Evolutionary conservation across 768 basidiomycete genomes (phyloP).

Genomic region (Suillus clintonianus): DNA sequence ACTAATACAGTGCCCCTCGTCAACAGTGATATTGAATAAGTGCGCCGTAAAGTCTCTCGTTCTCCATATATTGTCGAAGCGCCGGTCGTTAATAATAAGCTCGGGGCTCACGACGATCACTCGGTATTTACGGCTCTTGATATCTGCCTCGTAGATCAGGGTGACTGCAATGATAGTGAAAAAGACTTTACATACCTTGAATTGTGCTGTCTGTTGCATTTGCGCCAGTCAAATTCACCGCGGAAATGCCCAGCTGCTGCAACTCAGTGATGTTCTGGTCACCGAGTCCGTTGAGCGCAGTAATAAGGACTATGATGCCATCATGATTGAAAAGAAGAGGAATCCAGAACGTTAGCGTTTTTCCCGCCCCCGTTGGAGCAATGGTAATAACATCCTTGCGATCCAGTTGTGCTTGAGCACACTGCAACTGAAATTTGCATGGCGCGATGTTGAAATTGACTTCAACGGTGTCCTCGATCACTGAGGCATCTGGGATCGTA

Average conservation of each 20-base stretch:
- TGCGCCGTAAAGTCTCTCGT: background rate
- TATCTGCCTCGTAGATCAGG: background rate
- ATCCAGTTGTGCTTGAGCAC: background rate
- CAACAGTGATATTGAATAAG: slow-evolving; percentile 4
- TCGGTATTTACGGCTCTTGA: slow-evolving; percentile 12
- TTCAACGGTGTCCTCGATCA: background rate
- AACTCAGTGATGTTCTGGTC: background rate
- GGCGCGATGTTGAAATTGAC: background rate
- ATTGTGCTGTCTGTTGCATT: background rate
- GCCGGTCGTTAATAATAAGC: slow-evolving; percentile 27
- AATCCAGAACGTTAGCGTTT: slow-evolving; percentile 13
- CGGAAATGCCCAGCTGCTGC: background rate
- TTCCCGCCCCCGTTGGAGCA: slow-evolving; percentile 9
- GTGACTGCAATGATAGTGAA: background rate
- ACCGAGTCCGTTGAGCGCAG: background rate
- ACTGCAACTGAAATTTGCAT: background rate
- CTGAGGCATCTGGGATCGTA: background rate
- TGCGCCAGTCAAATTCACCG: background rate
- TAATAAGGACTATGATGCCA: background rate
- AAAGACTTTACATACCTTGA: background rate
- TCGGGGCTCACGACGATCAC: slow-evolving; percentile 40
- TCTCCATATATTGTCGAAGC: background rate
- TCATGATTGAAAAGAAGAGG: background rate
- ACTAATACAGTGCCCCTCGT: slow-evolving; percentile 17
- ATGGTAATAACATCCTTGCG: slow-evolving; percentile 9